phyloP scores from a whole-genome alignment of 352 stramenopile species.

The Thalassiosira hispida region DNA sequence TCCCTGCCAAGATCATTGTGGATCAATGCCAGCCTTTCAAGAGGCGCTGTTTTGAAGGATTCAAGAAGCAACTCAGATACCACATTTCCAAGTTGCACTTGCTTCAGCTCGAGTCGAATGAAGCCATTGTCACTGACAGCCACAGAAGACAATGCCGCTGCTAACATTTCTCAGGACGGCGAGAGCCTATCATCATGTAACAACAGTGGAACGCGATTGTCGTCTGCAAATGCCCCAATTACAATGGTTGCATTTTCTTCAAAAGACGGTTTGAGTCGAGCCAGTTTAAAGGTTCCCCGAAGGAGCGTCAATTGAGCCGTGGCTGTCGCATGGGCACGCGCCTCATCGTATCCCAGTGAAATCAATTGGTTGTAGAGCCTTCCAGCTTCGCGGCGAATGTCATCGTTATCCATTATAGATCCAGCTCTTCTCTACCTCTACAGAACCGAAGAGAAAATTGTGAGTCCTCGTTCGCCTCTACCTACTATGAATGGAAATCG shows the following conservation, averaged over 20 bases:
- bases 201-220: not conserved
- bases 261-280: not conserved
- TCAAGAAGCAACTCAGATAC: not conserved
- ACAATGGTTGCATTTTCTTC: not conserved
- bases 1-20: not conserved
- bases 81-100: not conserved
- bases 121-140: not conserved
- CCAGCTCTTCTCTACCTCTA: no score
- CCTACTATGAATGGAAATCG: no score
- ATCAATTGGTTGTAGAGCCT: not conserved
- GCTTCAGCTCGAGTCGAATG: not conserved
- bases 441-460: no score
- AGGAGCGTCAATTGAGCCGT: not conserved
- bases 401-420: no score
- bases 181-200: slow-evolving; percentile 6
- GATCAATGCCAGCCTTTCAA: not conserved
- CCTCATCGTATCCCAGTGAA: not conserved
- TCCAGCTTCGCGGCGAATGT: not conserved
- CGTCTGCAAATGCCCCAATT: not conserved
- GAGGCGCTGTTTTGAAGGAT: not conserved
- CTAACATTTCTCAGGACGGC: not conserved
- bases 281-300: not conserved
- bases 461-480: no score
- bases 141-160: not conserved
- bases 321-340: not conserved